These are phyloP conservation scores for Paracoccidioides brasiliensis DNA, from an alignment of 2,329 filamentous ascomycete genomes.

Conservation along the genomic window DNA sequence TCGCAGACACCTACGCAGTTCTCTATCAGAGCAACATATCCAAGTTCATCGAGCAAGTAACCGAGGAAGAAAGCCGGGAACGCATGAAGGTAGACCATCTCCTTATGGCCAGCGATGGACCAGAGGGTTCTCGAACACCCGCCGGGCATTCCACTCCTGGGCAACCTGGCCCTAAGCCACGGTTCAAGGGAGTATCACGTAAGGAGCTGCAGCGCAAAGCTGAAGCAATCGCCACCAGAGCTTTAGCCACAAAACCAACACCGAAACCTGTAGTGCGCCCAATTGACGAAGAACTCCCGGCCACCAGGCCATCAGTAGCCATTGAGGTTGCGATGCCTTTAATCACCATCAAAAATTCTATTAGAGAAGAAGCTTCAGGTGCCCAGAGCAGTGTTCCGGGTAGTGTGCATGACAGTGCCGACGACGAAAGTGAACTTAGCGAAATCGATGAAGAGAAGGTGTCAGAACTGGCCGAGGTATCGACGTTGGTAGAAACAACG, in stretches of 20 bases:
- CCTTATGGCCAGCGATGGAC: slow-evolving; percentile 27
- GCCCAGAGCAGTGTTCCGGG: slow-evolving; percentile 42
- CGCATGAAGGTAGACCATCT: slow-evolving; percentile 37
- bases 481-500: background rate
- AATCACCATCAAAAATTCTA: slow-evolving; percentile 30
- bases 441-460: slow-evolving; percentile 44
- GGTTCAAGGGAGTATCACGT: slow-evolving; percentile 46
- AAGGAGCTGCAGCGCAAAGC: slow-evolving; percentile 47
- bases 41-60: slow-evolving; percentile 27
- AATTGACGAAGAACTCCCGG: slow-evolving; percentile 6
- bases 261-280: slow-evolving; percentile 4
- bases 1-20: slow-evolving; percentile 74
- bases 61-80: slow-evolving; percentile 35
- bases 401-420: slow-evolving; percentile 52
- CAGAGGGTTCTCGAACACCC: slow-evolving; percentile 7
- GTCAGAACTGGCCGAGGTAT: background rate
- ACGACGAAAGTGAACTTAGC: slow-evolving; percentile 57
- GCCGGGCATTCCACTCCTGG: slow-evolving; percentile 9
- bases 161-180: slow-evolving; percentile 17
- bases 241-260: slow-evolving; percentile 6
- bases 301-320: background rate
- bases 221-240: slow-evolving; percentile 40
- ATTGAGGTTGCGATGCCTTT: slow-evolving; percentile 10
- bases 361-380: slow-evolving; percentile 31
- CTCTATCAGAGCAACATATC: slow-evolving; percentile 28